Evolutionary conservation across 2,329 filamentous ascomycete genomes (phyloP).

Genomic region (Cryphonectria naterciae): DNA sequence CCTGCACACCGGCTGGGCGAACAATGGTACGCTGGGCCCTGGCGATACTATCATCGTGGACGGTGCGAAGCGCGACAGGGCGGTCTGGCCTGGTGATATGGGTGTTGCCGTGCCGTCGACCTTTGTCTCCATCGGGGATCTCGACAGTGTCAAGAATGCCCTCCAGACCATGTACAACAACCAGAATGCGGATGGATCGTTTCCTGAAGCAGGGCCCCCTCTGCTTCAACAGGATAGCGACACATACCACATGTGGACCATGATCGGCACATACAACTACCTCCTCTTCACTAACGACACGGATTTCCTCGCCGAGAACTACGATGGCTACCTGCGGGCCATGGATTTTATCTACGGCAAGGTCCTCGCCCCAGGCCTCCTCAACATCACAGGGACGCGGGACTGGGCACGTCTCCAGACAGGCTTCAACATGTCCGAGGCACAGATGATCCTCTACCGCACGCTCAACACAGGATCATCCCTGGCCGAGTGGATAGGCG

Average conservation of each 20-base stretch:
- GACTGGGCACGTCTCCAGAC: slow-evolving; percentile 57
- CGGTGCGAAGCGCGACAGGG: slow-evolving; percentile 58
- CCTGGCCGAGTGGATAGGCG: slow-evolving; percentile 53
- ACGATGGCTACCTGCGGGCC: slow-evolving; percentile 39
- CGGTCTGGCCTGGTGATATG: slow-evolving; percentile 64
- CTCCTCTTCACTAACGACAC: slow-evolving; percentile 56
- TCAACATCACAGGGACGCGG: slow-evolving; percentile 53
- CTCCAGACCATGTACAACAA: slow-evolving; percentile 47
- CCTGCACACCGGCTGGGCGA: slow-evolving; percentile 46
- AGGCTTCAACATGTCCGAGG: slow-evolving; percentile 54
- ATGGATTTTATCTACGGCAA: slow-evolving; percentile 37
- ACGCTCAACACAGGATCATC: slow-evolving; percentile 56
- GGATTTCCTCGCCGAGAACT: slow-evolving; percentile 38
- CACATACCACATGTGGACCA: slow-evolving; percentile 45
- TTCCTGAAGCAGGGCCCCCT: slow-evolving; percentile 56
- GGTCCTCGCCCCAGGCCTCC: slow-evolving; percentile 41
- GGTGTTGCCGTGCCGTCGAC: slow-evolving; percentile 55
- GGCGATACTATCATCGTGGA: slow-evolving; percentile 46
- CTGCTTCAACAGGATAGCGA: slow-evolving; percentile 42
- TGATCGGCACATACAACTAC: slow-evolving; percentile 61
- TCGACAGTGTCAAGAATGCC: slow-evolving; percentile 51
- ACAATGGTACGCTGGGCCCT: slow-evolving; percentile 40
- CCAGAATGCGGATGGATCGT: slow-evolving; percentile 45
- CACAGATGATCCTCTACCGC: slow-evolving; percentile 58
- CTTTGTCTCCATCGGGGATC: slow-evolving; percentile 53